Conservation (phyloP, 1,139 yeast species). For the Hanseniaspora gamundiae region DNA sequence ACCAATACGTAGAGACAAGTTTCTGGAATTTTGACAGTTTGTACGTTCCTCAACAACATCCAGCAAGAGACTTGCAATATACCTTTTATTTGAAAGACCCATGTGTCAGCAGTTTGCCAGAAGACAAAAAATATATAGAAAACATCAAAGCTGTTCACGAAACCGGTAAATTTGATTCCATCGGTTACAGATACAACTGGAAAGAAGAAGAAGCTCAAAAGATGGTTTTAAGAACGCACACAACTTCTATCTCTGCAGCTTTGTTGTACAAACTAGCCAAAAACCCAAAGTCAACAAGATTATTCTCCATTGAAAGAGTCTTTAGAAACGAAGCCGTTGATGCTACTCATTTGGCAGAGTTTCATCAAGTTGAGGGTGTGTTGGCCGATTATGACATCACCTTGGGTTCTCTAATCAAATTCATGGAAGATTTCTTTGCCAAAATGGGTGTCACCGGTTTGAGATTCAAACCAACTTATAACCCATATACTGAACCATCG, state of each 20-base stretch:
- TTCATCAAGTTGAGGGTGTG: constrained; percentile 99
- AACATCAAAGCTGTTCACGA: constrained; percentile 78
- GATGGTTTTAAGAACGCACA: constrained; percentile 92
- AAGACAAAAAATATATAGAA: constrained; percentile 64
- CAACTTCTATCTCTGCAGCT: constrained; percentile 84
- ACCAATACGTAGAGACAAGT: constrained; percentile 94
- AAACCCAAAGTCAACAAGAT: constrained; percentile 83
- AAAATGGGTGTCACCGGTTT: constrained; percentile 95
- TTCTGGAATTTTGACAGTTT: constrained; percentile 98
- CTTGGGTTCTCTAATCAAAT: constrained; percentile 91
- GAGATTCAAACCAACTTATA: constrained; percentile 96
- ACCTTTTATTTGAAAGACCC: constrained; percentile 97
- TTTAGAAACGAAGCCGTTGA: constrained; percentile 99
- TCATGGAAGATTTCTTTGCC: constrained; percentile 94
- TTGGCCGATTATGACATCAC: constrained; percentile 93
- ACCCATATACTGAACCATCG: constrained; percentile 98
- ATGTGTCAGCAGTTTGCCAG: constrained; percentile 61
- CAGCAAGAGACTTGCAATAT: constrained; percentile 97
- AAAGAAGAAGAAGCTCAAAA: constrained; percentile 77
- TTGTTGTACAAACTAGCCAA: constrained; percentile 81
- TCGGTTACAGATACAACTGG: constrained; percentile 99
- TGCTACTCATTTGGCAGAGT: constrained; percentile 99
- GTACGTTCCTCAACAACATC: constrained; percentile 97
- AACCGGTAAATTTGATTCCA: constrained; percentile 83
- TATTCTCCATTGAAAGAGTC: constrained; percentile 94